Conservation (phyloP, 768 basidiomycete genomes). For the Favolaschia claudopus region DNA sequence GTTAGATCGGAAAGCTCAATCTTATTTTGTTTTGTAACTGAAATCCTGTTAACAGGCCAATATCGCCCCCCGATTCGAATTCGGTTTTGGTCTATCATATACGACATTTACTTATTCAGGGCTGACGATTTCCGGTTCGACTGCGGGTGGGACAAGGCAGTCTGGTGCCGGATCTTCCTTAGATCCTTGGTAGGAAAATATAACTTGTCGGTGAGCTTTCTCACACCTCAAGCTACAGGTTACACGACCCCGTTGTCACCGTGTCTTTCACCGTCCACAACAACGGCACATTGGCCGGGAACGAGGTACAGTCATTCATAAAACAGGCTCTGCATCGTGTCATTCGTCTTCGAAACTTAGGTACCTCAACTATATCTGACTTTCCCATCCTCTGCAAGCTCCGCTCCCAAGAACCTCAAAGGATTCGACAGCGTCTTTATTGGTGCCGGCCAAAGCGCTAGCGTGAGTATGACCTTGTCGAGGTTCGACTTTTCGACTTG, state of each 20-base stretch:
- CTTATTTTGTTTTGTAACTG: too few relatives aligned
- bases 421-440: slow-evolving; percentile 63
- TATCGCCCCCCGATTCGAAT: slow-evolving; percentile 57
- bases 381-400: slow-evolving; percentile 54
- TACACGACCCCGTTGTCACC: slow-evolving; percentile 59
- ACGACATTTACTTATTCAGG: slow-evolving; percentile 62
- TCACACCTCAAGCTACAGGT: slow-evolving; percentile 39
- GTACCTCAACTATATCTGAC: slow-evolving; percentile 64
- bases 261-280: slow-evolving; percentile 62
- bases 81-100: slow-evolving; percentile 63
- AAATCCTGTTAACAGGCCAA: slow-evolving; percentile 36
- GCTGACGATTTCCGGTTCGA: slow-evolving; percentile 49
- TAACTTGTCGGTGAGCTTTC: background rate
- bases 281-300: slow-evolving; percentile 59
- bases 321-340: background rate
- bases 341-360: slow-evolving; percentile 38
- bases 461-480: slow-evolving; percentile 55
- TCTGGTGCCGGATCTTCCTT: slow-evolving; percentile 58
- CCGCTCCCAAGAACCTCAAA: slow-evolving; percentile 60
- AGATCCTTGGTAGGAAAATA: slow-evolving; percentile 59
- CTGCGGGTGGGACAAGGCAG: slow-evolving; percentile 50
- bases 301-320: slow-evolving; percentile 49
- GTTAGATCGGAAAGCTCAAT: too few relatives aligned
- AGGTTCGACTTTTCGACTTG: slow-evolving; percentile 63
- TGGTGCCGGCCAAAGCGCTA: slow-evolving; percentile 50